Base-by-base conservation (phyloP, 352 stramenopile species). In the Globisporangium iwayamae region DNA sequence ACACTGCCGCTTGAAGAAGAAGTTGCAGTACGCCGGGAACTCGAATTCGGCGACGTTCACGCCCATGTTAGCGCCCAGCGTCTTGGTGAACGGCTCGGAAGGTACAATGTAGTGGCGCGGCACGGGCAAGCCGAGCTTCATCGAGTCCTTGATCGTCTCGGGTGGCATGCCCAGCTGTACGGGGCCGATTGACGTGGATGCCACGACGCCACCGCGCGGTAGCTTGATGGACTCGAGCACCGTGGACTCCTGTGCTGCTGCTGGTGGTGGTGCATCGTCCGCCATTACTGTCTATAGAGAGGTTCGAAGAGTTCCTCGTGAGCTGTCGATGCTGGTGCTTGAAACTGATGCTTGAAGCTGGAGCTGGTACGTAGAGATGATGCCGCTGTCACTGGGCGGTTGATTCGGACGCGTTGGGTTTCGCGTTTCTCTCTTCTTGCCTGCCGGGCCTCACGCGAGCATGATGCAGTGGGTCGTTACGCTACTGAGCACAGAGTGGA, bases 1-100 rank as follows among this genome's bases (percentile, higher is more conserved):
- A 57, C 81, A 90, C 62, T 94, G 85, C 2, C 82, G 69, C 63
- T 94, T 94, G 71, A 96, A 94, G 73, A 99, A 99, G 72, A 98
- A 99, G 71, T 98, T 98, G 72, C 97, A 99, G 67, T 99, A 99
- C 6, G 91, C 95, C 7, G 96, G 96, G 70, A 99, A 99, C 81
- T 99, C 96, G 68, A 99, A 98, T 70, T 99, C 96, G 20, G 94
- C 94, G 18, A 99, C 82, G 70, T 99, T 99, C 11, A 98, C 90
- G 47, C 94, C 96, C 67, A 98, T 88, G 48, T 96, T 97, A 11
- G 91, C 90, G 16, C 96, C 96, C 25, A 99, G 87, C 28, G 95
- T 93, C 62, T 96, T 87, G 46, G 92, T 97, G 73, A 99, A 99
- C 22, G 91, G 83, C 70, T 99, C 94, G 11, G 93, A 93, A 16